Conservation (phyloP, 352 stramenopile genomes). For the Phytophthora boehmeriae region DNA sequence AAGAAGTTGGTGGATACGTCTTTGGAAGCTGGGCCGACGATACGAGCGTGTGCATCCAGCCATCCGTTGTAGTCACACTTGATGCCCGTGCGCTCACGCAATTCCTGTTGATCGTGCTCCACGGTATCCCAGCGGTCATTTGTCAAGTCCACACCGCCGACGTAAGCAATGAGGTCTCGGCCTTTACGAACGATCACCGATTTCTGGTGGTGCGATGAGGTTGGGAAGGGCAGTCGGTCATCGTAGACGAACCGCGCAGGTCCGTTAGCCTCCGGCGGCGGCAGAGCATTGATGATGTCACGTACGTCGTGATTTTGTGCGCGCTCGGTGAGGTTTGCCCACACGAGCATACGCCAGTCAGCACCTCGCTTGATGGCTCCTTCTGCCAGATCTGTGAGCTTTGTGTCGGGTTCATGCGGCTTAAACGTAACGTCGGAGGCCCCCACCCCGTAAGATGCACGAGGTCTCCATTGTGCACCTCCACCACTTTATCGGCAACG, state of each 20-base stretch:
- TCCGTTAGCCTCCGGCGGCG: slow-evolving; percentile 18
- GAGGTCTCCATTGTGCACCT: slow-evolving; percentile 14
- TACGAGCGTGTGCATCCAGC: slow-evolving; percentile 48
- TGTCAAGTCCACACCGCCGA: slow-evolving; percentile 54
- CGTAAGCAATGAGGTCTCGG: slow-evolving; percentile 32
- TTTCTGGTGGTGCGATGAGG: slow-evolving; percentile 65
- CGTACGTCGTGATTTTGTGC: slow-evolving; percentile 47
- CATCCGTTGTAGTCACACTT: slow-evolving; percentile 40
- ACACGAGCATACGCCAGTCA: slow-evolving; percentile 52
- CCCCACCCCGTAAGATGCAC: slow-evolving; percentile 58
- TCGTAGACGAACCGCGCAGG: slow-evolving; percentile 50
- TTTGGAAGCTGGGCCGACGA: slow-evolving; percentile 38
- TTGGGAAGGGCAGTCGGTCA: slow-evolving; percentile 49
- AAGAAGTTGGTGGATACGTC: slow-evolving; percentile 64
- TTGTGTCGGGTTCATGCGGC: slow-evolving; percentile 28
- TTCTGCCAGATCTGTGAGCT: slow-evolving; percentile 35
- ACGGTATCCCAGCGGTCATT: slow-evolving; percentile 57
- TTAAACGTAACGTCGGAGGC: slow-evolving; percentile 56
- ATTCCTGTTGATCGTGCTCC: slow-evolving; percentile 40
- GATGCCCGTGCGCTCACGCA: slow-evolving; percentile 33
- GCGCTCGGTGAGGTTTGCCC: slow-evolving; percentile 51
- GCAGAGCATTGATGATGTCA: slow-evolving; percentile 43
- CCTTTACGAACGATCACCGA: slow-evolving; percentile 52
- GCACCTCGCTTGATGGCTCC: slow-evolving; percentile 33
- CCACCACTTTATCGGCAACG: slow-evolving; percentile 42